Evolutionary conservation across 495 filamentous ascomycete genomes (phyloP).

Genomic region (Baudoinia panamericana): DNA sequence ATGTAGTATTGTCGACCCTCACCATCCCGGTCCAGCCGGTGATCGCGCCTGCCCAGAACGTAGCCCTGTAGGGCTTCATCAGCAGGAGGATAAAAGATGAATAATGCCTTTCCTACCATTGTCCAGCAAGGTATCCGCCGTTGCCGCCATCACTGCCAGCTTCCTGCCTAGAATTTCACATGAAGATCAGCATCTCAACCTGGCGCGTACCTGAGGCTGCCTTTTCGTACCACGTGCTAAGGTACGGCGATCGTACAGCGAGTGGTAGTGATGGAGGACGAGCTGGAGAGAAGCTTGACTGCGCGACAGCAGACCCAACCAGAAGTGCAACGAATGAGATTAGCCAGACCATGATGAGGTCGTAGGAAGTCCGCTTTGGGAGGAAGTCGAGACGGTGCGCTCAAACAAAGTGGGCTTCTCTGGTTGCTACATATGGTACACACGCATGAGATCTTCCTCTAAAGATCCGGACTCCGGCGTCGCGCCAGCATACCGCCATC

Average conservation of each 20-base stretch:
- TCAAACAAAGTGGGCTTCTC: too few species aligned
- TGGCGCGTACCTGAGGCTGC: too few species aligned
- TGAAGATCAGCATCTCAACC: not conserved
- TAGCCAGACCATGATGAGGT: not conserved
- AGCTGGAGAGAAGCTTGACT: conserved; percentile 41
- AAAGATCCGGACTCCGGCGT: too few species aligned
- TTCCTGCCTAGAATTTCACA: conserved; percentile 23
- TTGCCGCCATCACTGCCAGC: conserved; percentile 42
- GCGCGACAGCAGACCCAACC: not conserved
- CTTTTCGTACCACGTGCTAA: conserved; percentile 45
- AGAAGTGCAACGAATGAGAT: not conserved
- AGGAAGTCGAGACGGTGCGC: too few species aligned
- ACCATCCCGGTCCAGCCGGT: conserved; percentile 45
- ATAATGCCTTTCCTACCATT: conserved; percentile 37
- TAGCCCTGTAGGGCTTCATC: conserved; percentile 1
- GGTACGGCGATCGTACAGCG: conserved; percentile 45
- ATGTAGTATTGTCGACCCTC: conserved; percentile 41
- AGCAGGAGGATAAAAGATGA: conserved; percentile 37
- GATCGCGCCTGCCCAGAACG: conserved; percentile 30
- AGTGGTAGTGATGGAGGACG: conserved; percentile 44
- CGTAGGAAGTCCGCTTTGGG: not conserved
- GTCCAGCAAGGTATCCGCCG: conserved; percentile 45
- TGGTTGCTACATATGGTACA: too few species aligned
- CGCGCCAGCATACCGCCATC: too few species aligned
- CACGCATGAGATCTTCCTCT: too few species aligned